Evolutionary conservation across 805 yeast genomes (phyloP).

Genomic region (Zygosaccharomyces siamensis): DNA sequence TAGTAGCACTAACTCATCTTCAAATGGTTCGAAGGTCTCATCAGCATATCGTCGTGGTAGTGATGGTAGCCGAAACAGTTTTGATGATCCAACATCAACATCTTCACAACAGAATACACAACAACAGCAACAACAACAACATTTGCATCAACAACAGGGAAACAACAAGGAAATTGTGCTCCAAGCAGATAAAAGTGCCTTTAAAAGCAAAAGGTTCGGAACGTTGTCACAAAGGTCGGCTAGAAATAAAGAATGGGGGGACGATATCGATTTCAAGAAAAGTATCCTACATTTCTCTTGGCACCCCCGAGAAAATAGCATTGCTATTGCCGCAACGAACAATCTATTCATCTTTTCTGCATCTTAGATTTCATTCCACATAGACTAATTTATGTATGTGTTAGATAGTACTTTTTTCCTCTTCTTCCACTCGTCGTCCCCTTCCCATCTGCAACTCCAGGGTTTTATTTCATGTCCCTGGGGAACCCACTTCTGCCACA

Average conservation of each 20-base stretch:
- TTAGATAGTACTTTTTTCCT: background rate
- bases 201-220: constrained; percentile 50
- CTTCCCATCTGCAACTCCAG: background rate
- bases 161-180: constrained; percentile 59
- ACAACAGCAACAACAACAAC: background rate
- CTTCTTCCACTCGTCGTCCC: background rate
- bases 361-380: constrained; percentile 37
- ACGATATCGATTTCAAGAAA: constrained; percentile 90
- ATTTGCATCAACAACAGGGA: constrained; percentile 7
- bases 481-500: background rate
- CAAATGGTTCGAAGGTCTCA: constrained; percentile 4
- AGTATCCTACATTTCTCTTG: constrained; percentile 92
- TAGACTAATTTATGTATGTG: constrained; percentile 4
- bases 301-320: constrained; percentile 96
- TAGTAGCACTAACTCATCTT: constrained; percentile 7
- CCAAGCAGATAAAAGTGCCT: constrained; percentile 97
- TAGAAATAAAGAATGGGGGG: constrained; percentile 45
- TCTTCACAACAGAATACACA: constrained; percentile 7
- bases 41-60: constrained; percentile 5
- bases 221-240: constrained; percentile 41
- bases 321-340: constrained; percentile 97
- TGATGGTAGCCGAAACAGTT: constrained; percentile 8
- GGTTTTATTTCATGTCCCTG: background rate
- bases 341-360: constrained; percentile 83
- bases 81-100: constrained; percentile 5